A percentile compares a stretch with the other conserved stretches of the same genome.
These are phyloP conservation scores for Leccinum longicurvipes DNA, from an alignment of 768 basidiomycete species.

Conservation along the genomic window DNA sequence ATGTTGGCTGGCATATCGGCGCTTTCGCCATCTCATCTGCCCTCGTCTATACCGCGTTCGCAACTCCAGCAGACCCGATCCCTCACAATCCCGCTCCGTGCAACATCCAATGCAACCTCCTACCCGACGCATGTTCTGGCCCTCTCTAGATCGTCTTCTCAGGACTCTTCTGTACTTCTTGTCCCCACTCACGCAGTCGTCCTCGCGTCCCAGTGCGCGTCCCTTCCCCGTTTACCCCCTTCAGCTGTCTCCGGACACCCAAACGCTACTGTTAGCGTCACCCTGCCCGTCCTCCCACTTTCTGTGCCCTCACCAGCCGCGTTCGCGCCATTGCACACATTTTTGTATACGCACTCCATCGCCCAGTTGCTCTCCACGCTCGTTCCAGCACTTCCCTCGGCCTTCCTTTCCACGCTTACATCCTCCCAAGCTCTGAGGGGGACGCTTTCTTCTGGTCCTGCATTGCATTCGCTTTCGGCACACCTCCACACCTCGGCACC, in stretches of 20 bases:
- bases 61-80: slow-evolving; percentile 32
- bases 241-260: slow-evolving; percentile 33
- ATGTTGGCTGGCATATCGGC: slow-evolving; percentile 42
- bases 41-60: slow-evolving; percentile 27
- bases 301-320: slow-evolving; percentile 59
- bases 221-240: slow-evolving; percentile 54
- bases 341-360: slow-evolving; percentile 62
- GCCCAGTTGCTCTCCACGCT: slow-evolving; percentile 50
- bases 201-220: slow-evolving; percentile 65
- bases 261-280: slow-evolving; percentile 33
- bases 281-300: slow-evolving; percentile 60
- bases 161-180: slow-evolving; percentile 39
- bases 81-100: slow-evolving; percentile 32
- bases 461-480: slow-evolving; percentile 53
- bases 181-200: slow-evolving; percentile 70
- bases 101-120: slow-evolving; percentile 18
- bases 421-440: slow-evolving; percentile 35
- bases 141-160: slow-evolving; percentile 31
- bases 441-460: slow-evolving; percentile 45
- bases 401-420: slow-evolving; percentile 30
- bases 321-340: slow-evolving; percentile 57
- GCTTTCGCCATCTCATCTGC: slow-evolving; percentile 46
- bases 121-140: slow-evolving; percentile 56
- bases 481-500: slow-evolving; percentile 49
- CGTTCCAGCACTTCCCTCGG: slow-evolving; percentile 32